These are phyloP conservation scores for Debaryomyces fabryi DNA, from an alignment of 1,139 yeast species.

Conservation along the genomic window DNA sequence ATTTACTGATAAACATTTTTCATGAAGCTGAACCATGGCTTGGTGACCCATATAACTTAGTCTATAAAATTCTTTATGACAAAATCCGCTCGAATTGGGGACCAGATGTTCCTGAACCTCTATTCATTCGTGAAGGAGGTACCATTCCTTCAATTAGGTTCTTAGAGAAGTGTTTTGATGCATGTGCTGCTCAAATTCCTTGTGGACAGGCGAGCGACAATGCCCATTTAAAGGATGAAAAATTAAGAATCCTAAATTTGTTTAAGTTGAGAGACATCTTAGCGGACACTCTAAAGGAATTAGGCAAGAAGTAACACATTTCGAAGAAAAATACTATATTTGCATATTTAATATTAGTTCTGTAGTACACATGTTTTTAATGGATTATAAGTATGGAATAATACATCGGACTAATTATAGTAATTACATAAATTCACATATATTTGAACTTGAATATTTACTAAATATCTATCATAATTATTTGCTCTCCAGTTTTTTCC, in stretches of 20 bases:
- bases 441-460: background rate
- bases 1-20: conserved; percentile 57
- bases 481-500: conserved; percentile 4
- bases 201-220: conserved; percentile 96
- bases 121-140: conserved; percentile 93
- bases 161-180: conserved; percentile 76
- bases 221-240: conserved; percentile 89
- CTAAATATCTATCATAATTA: background rate
- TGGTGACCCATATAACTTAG: conserved; percentile 77
- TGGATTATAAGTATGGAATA: background rate
- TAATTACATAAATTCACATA: background rate
- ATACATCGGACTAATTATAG: background rate
- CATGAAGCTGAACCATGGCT: conserved; percentile 97
- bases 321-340: background rate
- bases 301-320: conserved; percentile 22
- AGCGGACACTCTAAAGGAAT: conserved; percentile 51
- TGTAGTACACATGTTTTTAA: no score
- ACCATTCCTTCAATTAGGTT: conserved; percentile 90
- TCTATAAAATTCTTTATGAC: conserved; percentile 64
- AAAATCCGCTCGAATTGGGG: conserved; percentile 69
- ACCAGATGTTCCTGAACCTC: conserved; percentile 60
- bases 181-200: conserved; percentile 94
- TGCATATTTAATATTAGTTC: background rate
- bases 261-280: conserved; percentile 73
- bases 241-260: conserved; percentile 76